phyloP scores from a whole-genome alignment of 1,139 yeast species.

The Suhomyces maxii region DNA sequence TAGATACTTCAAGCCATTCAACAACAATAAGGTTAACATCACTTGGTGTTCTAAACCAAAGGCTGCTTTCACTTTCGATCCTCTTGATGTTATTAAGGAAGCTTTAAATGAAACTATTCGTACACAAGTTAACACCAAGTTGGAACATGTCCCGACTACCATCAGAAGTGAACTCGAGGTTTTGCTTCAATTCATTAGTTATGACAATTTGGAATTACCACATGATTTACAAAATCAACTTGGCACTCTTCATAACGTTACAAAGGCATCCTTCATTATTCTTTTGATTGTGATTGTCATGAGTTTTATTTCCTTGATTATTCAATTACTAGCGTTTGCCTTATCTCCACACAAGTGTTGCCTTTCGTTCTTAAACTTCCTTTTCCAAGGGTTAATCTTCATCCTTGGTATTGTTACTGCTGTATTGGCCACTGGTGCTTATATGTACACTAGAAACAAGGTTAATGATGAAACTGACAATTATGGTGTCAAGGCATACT shows the following conservation, averaged over 20 bases:
- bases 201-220: slow-evolving; percentile 38
- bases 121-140: slow-evolving; percentile 27
- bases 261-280: slow-evolving; percentile 28
- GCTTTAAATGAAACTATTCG: slow-evolving; percentile 38
- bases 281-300: slow-evolving; percentile 29
- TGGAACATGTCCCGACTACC: slow-evolving; percentile 17
- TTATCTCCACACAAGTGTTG: slow-evolving; percentile 40
- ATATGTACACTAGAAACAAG: slow-evolving; percentile 29
- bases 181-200: slow-evolving; percentile 31
- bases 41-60: slow-evolving; percentile 58
- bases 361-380: slow-evolving; percentile 42
- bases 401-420: slow-evolving; percentile 35
- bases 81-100: slow-evolving; percentile 45
- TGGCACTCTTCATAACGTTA: slow-evolving; percentile 32
- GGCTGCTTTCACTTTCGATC: slow-evolving; percentile 53
- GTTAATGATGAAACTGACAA: slow-evolving; percentile 31
- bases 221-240: slow-evolving; percentile 36
- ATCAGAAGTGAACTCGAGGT: slow-evolving; percentile 27
- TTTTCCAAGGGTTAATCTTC: slow-evolving; percentile 34
- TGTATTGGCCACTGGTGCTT: slow-evolving; percentile 37
- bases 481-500: slow-evolving; percentile 38
- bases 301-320: slow-evolving; percentile 38
- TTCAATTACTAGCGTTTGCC: slow-evolving; percentile 41
- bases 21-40: slow-evolving; percentile 40
- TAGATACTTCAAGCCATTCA: slow-evolving; percentile 23